Evolutionary conservation across 2,329 filamentous ascomycete genomes (phyloP).

Genomic region (Bipolaris oryzae): DNA sequence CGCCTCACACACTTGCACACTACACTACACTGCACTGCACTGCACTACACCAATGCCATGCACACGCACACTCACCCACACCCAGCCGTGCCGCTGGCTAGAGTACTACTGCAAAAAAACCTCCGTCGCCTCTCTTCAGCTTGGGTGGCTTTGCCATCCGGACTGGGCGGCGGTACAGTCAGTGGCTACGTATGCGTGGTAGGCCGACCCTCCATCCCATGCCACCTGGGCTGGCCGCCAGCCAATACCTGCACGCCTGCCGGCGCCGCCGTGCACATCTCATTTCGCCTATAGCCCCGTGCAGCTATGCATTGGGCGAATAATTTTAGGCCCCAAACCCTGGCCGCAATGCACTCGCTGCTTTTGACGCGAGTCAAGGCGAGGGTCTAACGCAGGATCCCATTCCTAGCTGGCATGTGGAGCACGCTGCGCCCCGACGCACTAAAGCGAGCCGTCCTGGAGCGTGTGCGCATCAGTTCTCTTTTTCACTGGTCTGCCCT

Average conservation of each 20-base stretch:
- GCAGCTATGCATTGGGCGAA: constrained; percentile 43
- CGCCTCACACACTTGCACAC: constrained; percentile 6
- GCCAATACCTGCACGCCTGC: constrained; percentile 30
- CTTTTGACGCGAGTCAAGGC: constrained; percentile 38
- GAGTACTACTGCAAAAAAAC: constrained; percentile 3
- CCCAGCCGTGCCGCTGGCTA: constrained; percentile 20
- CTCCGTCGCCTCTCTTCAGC: constrained; percentile 14
- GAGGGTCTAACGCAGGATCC: constrained; percentile 17
- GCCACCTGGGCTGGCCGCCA: constrained; percentile 26
- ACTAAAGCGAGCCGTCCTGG: constrained; percentile 47
- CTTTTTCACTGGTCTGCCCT: constrained; percentile 50
- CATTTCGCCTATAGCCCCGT: constrained; percentile 43
- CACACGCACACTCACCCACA: constrained; percentile 10
- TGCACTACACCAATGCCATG: too few relatives aligned
- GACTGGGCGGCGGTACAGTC: constrained; percentile 25
- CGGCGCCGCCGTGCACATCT: constrained; percentile 40
- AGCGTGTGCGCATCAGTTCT: constrained; percentile 52
- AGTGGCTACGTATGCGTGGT: constrained; percentile 12
- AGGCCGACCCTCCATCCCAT: constrained; percentile 14
- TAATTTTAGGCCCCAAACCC: constrained; percentile 43
- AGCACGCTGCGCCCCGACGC: constrained; percentile 48
- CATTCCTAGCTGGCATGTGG: constrained; percentile 44
- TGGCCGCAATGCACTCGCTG: constrained; percentile 44
- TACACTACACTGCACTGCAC: neutral
- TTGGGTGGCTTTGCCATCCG: constrained; percentile 23